phyloP scores from a whole-genome alignment of 257 asterid species.

The Penstemon newberryi region DNA sequence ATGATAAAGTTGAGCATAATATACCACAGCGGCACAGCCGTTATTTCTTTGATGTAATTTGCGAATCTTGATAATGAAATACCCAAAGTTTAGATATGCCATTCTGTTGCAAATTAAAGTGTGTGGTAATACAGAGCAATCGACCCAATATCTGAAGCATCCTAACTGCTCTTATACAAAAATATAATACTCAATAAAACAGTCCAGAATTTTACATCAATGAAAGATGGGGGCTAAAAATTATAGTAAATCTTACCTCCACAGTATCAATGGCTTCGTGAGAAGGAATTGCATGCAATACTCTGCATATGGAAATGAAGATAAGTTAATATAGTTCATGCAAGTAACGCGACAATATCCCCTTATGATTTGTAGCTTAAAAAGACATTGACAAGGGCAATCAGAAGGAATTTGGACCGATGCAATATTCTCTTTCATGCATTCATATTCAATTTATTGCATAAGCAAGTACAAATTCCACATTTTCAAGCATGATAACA shows the following conservation, averaged over 20 bases:
- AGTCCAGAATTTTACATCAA: constrained; percentile 5
- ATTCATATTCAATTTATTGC: background rate
- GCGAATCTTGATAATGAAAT: no score
- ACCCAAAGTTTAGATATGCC: no score
- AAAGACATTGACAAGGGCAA: constrained; percentile 5
- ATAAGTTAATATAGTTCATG: constrained; percentile 15
- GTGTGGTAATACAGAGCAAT: background rate
- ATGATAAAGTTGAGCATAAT: background rate
- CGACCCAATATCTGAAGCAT: background rate
- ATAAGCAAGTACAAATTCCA: background rate
- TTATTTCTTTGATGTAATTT: background rate
- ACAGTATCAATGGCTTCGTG: constrained; percentile 97
- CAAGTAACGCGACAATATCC: constrained; percentile 7
- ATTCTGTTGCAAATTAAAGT: background rate
- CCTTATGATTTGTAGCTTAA: background rate
- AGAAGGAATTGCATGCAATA: constrained; percentile 91
- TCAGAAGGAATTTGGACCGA: constrained; percentile 10
- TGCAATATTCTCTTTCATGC: constrained; percentile 19
- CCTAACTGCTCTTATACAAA: background rate
- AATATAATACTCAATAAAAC: background rate
- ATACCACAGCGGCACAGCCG: constrained; percentile 11
- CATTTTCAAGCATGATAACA: constrained; percentile 21
- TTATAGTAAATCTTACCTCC: constrained; percentile 53
- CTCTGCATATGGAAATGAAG: constrained; percentile 49
- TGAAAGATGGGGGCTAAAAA: no score